Conservation (phyloP, 306 rosid genomes). For the Cicer bijugum region DNA sequence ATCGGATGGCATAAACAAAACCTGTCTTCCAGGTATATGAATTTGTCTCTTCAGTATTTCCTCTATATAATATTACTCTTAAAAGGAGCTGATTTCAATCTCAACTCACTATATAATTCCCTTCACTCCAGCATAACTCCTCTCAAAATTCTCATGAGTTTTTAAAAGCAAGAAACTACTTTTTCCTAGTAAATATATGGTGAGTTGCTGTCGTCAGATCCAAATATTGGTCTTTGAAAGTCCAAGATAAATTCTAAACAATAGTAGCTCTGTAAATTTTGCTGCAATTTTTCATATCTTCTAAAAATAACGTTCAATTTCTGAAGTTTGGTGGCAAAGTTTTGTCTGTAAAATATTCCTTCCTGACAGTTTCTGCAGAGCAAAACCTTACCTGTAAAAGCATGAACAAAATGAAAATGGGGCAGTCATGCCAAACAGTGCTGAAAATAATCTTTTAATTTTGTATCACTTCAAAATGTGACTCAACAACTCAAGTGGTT, state of each 20-base stretch:
- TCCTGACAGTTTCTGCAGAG: conserved; percentile 68
- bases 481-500: not conserved
- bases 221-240: conserved; percentile 13
- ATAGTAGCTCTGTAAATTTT: conserved; percentile 6
- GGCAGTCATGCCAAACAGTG: conserved; percentile 16
- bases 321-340: conserved; percentile 70
- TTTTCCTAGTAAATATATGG: conserved; percentile 22
- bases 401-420: conserved; percentile 29
- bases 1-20: conserved; percentile 7
- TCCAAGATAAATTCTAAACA: conserved; percentile 29
- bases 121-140: conserved; percentile 19
- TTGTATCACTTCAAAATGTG: conserved; percentile 36
- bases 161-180: conserved; percentile 3
- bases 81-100: conserved; percentile 9
- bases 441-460: conserved; percentile 30
- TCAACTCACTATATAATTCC: conserved; percentile 27
- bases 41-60: conserved; percentile 32
- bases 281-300: conserved; percentile 16
- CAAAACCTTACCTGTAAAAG: conserved; percentile 83
- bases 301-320: conserved; percentile 49
- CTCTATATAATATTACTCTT: conserved; percentile 4
- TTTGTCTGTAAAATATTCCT: conserved; percentile 75
- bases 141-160: conserved; percentile 7
- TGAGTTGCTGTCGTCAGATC: conserved; percentile 14
- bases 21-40: conserved; percentile 12